Evolutionary conservation across 2,329 filamentous ascomycete species (phyloP).

Genomic region (Phialophora verrucosa): DNA sequence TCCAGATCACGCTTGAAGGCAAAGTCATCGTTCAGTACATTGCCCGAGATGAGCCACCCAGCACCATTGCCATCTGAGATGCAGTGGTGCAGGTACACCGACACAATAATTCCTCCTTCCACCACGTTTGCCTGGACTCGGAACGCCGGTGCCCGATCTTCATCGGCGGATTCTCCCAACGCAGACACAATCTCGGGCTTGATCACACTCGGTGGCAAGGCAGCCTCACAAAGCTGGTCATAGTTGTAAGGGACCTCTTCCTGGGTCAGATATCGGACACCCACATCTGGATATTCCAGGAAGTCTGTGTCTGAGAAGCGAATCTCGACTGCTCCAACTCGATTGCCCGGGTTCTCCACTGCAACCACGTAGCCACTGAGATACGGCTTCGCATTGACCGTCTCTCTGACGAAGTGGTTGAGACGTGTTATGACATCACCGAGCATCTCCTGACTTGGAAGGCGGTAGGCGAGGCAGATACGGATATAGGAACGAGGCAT

Average conservation of each 20-base stretch:
- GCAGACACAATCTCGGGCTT: constrained; percentile 38
- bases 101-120: constrained; percentile 38
- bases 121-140: constrained; percentile 39
- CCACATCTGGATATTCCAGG: constrained; percentile 35
- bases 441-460: constrained; percentile 25
- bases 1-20: constrained; percentile 34
- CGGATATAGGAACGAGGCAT: constrained; percentile 41
- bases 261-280: constrained; percentile 29
- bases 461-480: constrained; percentile 37
- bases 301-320: constrained; percentile 37
- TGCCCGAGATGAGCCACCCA: constrained; percentile 35
- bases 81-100: constrained; percentile 39
- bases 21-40: constrained; percentile 33
- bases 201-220: constrained; percentile 36
- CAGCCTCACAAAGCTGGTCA: constrained; percentile 34
- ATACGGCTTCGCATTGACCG: constrained; percentile 39
- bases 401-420: constrained; percentile 31
- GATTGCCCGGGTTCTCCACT: constrained; percentile 23
- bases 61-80: constrained; percentile 39
- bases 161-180: constrained; percentile 33
- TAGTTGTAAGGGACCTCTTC: constrained; percentile 35
- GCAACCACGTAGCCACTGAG: constrained; percentile 37
- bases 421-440: constrained; percentile 22
- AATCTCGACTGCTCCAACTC: constrained; percentile 34
- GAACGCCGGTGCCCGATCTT: constrained; percentile 36